Conservation (phyloP, 371 early-diverging fungal genomes). For the Massospora cicadina region DNA sequence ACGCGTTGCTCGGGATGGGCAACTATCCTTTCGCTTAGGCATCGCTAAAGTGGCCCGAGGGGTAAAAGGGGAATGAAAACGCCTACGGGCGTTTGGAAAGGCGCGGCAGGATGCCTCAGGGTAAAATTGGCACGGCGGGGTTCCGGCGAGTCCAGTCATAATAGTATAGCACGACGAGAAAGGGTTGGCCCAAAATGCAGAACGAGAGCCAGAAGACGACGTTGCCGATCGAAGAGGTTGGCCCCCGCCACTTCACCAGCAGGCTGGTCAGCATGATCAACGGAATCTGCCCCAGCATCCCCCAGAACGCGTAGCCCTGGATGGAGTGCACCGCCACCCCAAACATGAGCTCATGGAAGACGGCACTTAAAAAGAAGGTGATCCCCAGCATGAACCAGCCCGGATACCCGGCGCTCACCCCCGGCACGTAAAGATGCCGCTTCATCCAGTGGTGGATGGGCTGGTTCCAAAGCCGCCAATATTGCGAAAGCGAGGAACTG, state of each 20-base stretch:
- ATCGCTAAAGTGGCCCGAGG: no score
- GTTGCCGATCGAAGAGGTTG: constrained; percentile 69
- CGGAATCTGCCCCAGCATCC: constrained; percentile 80
- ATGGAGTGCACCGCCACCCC: constrained; percentile 68
- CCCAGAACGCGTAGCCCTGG: constrained; percentile 67
- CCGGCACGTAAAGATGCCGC: constrained; percentile 69
- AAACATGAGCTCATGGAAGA: constrained; percentile 69
- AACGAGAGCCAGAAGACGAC: constrained; percentile 79
- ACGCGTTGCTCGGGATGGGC: no score
- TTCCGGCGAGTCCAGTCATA: constrained; percentile 37
- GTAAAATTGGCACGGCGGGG: constrained; percentile 6
- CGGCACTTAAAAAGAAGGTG: constrained; percentile 65
- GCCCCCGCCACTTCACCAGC: constrained; percentile 47
- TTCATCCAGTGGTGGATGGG: constrained; percentile 77
- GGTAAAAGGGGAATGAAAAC: no score
- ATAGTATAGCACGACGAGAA: constrained; percentile 62
- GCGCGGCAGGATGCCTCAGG: no score
- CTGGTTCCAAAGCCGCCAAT: constrained; percentile 84
- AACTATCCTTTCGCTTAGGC: no score
- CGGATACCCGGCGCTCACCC: constrained; percentile 29
- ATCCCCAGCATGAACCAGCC: constrained; percentile 32
- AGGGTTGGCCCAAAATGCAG: constrained; percentile 73
- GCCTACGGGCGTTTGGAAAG: no score
- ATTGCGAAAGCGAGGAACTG: constrained; percentile 53
- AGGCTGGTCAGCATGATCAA: constrained; percentile 49